Percentiles rank a stretch among this genome's conserved stretches.
These are phyloP conservation scores for Selaginella tamariscina DNA, from an alignment of 75 land plant species.

Conservation along the genomic window DNA sequence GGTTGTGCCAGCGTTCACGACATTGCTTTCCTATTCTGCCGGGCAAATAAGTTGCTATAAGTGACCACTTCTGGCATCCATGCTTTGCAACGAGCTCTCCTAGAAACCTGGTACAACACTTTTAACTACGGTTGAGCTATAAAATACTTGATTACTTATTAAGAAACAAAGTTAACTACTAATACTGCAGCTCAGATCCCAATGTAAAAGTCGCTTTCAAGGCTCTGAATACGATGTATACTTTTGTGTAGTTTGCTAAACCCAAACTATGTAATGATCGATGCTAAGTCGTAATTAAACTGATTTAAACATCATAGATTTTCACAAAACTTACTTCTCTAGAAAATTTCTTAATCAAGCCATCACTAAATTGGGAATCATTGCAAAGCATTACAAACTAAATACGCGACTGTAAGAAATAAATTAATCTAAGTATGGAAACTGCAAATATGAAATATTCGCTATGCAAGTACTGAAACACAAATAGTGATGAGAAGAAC, in stretches of 20 bases:
- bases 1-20: background rate
- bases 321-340: no score
- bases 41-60: slow-evolving; percentile 6
- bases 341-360: no score
- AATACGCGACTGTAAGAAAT: background rate
- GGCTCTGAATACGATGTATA: background rate
- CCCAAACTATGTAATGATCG: background rate
- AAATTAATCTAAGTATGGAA: background rate
- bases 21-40: background rate
- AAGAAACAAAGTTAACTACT: background rate
- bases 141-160: background rate
- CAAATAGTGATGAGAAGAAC: background rate
- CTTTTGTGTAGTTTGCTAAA: background rate
- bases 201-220: background rate
- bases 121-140: background rate
- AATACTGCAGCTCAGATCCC: background rate
- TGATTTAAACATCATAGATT: no score
- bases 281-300: no score
- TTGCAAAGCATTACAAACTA: no score
- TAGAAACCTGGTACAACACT: slow-evolving; percentile 6
- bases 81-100: slow-evolving; percentile 13
- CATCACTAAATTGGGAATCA: no score
- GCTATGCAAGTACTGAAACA: background rate
- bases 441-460: background rate
- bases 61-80: slow-evolving; percentile 13